Base-by-base conservation (phyloP, 441 rosid genomes). In the Adansonia grandidieri region DNA sequence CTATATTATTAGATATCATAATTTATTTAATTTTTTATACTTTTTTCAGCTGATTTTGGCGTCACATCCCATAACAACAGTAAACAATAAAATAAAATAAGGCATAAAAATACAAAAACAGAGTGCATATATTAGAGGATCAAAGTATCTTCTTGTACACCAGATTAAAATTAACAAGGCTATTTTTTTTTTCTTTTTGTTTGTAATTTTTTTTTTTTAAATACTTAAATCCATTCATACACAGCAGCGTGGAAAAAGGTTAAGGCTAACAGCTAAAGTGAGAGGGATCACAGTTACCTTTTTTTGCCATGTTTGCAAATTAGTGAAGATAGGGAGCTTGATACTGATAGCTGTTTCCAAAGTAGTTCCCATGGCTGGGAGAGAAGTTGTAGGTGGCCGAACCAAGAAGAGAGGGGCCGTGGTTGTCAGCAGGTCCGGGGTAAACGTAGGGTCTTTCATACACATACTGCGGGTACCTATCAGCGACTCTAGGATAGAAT, bases 291-390 rank as follows among this genome's bases (percentile, higher is more conserved):
- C 28, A 81, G 89, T 88, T 87, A 85, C 90, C 88, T 63, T 85
- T 37, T 81, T 82, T 82, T 82, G 80, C 87, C 88, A 62, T 84
- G 86, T 83, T 85, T 78, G 77, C 81, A 79, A 79, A 83, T 86
- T 92, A 94, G 92, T 91, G 93, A 86, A 92, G 92, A 85, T 93
- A 94, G 8, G 92, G 86, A 80, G 97, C 85, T 83, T 89, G 98
- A 89, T 93, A 96, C 86, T 88, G 98, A 83, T 93, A 94, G 89
- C 92, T 87, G 72, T 91, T 96, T 77, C 91, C 94, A 2, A 90
- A 94, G 90, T 90, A 96, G 97, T 92, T 94, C 68, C 95, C 92
- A 69, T 88, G 95, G 62, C 83, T 85, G 28, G 89, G 95, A 65
- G 90, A 67, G 80, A 96, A 84, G 82, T 86, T 90, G 94, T 93